Evolutionary conservation across 768 basidiomycete genomes (phyloP), one percentile per base, ranked within the genome.

Genomic region (Rhodotorula sphaerocarpa): DNA sequence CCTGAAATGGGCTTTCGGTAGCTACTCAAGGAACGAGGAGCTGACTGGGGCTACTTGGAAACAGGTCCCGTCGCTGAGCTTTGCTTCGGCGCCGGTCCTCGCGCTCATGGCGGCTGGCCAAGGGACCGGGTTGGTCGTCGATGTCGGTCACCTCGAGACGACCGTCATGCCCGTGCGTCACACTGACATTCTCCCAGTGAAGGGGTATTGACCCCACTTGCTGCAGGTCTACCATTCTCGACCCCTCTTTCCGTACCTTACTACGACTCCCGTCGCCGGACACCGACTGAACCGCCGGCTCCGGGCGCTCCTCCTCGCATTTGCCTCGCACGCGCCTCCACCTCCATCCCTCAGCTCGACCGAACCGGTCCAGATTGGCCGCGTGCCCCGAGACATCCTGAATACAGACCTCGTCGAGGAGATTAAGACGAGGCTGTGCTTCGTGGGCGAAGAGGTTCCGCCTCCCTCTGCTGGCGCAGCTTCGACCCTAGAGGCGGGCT

Each of bases 21-120:
- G 2, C 7, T 2, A 2, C n/a, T 31, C 15, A 7, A 39, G 28
- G 7, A n/a, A 12, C 18, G 1, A 5, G 20, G 12, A 15, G 23
- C 51, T 55, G 0, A 50, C 28, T 18, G n/a, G n/a, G n/a, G n/a
- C 34, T 11, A 39, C 21, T 20, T 34, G 21, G 21, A 10, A 16
- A 15, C 73, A 95, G 90, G 87, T 95, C 33, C 93, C 91, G 11
- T 90, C 89, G 11, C 81, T 99, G 67, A 93, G 90, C 3, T 99
- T 97, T 75, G 86, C 88, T 1, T 86, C 88, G 21, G 86, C 88
- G 59, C 89, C 89, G 70, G 77, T 97, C 0, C 81, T 96, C 23
- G 82, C 90, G 6, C 78, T 97, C 20, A 79, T 95, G 63, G 84
- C 90, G 3, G 83, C 84, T 11, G 95, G 95, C 16, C 80, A 88